Evolutionary conservation across 1,284 basidiomycete species (phyloP), one percentile per base, ranked within the genome.

Genomic region (Ceraceosorus guamensis): DNA sequence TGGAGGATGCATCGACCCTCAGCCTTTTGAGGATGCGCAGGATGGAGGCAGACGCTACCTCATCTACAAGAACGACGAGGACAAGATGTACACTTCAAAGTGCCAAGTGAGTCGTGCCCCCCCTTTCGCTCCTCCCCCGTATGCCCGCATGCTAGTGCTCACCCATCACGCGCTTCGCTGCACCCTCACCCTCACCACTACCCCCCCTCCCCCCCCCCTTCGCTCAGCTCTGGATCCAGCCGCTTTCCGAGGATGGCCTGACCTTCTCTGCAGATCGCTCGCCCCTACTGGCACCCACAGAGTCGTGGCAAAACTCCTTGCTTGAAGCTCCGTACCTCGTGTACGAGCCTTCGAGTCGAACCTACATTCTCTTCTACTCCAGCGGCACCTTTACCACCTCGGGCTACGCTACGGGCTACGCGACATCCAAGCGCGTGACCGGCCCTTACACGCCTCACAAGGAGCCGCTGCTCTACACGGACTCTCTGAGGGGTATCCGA

Each of bases 281-380:
- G 10, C 61, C 64, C 1, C 57, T 70, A 4, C 64, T 65, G 51
- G 59, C 47, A 4, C 64, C 66, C 39, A 57, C 52, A 6, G 55
- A 62, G 33, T 30, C 34, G 6, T 68, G 63, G 45, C 68, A 70
- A 37, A 32, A 54, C 34, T 59, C 60, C 24, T 53, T 70, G 4
- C 48, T 70, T 46, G 66, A 70, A 55, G 66, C 66, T 3, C 68
- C 68, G 1, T 70, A 70, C 55, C 61, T 70, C 32, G 52, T 60
- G 46, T 59, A 63, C 50, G 66, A 68, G 44, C 32, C 47, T 2
- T 53, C 57, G 4, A 61, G 53, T 51, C 53, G 60, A n/a, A 55
- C 63, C 33, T 70, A 70, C 53, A 50, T 62, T 45, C 68, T 68
- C 50, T 70, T 70, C 56, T 70, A 64, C 56, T 66, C 65, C 13